phyloP scores from a whole-genome alignment of 257 asterid genomes.

The Primulina tabacum region DNA sequence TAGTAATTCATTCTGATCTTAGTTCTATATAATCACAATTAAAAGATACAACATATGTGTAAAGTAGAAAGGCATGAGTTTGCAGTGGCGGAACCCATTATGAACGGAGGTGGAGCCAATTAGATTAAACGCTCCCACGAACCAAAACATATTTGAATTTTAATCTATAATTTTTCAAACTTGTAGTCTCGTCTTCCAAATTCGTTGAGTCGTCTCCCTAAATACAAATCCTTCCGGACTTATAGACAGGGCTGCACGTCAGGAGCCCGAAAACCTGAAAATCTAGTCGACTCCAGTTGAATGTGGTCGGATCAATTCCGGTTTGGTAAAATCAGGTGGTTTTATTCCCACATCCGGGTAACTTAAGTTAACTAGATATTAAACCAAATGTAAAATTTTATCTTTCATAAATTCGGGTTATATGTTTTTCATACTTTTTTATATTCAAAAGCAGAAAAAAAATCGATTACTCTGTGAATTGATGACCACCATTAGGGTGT shows the following conservation, averaged over 20 bases:
- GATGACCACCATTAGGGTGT: constrained; percentile 24
- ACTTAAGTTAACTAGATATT: background rate
- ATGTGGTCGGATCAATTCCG: background rate
- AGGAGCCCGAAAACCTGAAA: background rate
- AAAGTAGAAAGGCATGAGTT: background rate
- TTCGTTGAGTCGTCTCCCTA: background rate
- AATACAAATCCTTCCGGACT: background rate
- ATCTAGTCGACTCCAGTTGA: background rate
- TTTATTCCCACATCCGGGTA: background rate
- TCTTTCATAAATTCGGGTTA: constrained; percentile 5
- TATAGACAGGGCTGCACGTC: background rate
- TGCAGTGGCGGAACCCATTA: background rate
- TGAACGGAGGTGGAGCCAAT: background rate
- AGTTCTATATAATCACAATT: constrained; percentile 9
- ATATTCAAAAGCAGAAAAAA: constrained; percentile 16
- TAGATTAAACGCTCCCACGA: background rate
- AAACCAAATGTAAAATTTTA: too few relatives aligned
- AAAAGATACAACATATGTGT: constrained; percentile 2
- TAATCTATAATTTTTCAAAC: background rate
- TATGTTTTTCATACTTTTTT: constrained; percentile 14
- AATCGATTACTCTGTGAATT: background rate
- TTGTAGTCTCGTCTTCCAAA: background rate
- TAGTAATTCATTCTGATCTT: constrained; percentile 13
- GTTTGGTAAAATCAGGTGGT: background rate
- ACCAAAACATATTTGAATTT: background rate